Percentiles rank a stretch among this genome's conserved stretches.
phyloP scores from a whole-genome alignment of 768 basidiomycete genomes.

The Pulveroboletus frians region DNA sequence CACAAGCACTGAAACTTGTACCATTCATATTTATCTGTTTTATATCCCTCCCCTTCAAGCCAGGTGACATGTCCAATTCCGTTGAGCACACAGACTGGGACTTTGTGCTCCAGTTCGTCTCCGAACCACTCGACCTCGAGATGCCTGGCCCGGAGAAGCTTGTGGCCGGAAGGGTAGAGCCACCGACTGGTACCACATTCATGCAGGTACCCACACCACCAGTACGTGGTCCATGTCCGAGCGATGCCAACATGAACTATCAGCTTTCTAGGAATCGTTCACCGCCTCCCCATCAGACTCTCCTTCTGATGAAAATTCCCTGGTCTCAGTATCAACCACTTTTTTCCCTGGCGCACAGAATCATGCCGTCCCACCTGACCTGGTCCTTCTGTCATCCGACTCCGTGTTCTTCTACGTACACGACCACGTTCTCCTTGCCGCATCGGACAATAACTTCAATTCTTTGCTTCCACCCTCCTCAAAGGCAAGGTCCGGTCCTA shows the following conservation, averaged over 20 bases:
- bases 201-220: slow-evolving; percentile 63
- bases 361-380: slow-evolving; percentile 51
- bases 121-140: slow-evolving; percentile 39
- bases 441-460: slow-evolving; percentile 63
- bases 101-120: slow-evolving; percentile 56
- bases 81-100: slow-evolving; percentile 55
- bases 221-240: slow-evolving; percentile 32
- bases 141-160: slow-evolving; percentile 35
- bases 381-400: slow-evolving; percentile 66
- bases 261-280: slow-evolving; percentile 27
- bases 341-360: slow-evolving; percentile 70
- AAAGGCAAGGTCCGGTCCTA: slow-evolving; percentile 36
- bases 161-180: slow-evolving; percentile 22
- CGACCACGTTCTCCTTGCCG: slow-evolving; percentile 47
- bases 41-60: not conserved
- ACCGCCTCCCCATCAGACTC: slow-evolving; percentile 31
- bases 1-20: not conserved
- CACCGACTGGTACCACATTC: slow-evolving; percentile 7
- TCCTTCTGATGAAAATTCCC: slow-evolving; percentile 38
- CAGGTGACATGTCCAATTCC: slow-evolving; percentile 16
- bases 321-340: slow-evolving; percentile 77
- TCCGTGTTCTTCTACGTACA: slow-evolving; percentile 84
- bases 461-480: slow-evolving; percentile 46
- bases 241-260: slow-evolving; percentile 4
- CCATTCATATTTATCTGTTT: not conserved